Evolutionary conservation across 2,329 filamentous ascomycete genomes (phyloP).

Genomic region (Dactylonectria estremocensis): DNA sequence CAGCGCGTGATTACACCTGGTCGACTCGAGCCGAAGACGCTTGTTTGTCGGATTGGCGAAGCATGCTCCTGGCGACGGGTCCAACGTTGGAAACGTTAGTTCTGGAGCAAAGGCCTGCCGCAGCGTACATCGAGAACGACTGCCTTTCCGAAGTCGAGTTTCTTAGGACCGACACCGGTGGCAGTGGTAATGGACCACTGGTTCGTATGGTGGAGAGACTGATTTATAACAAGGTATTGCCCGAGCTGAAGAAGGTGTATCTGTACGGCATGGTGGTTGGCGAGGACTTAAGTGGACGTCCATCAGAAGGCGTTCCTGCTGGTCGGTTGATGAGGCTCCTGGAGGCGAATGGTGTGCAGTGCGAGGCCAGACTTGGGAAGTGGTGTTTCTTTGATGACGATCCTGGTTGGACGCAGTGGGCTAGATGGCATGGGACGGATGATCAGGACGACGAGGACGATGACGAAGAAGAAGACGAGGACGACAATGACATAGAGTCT

Average conservation of each 20-base stretch:
- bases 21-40: neutral
- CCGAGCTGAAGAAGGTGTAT: constrained; percentile 16
- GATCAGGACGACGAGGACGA: neutral
- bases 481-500: too few species aligned
- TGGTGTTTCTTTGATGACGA: constrained; percentile 34
- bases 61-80: neutral
- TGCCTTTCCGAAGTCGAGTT: neutral
- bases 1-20: neutral
- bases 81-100: neutral
- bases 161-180: neutral
- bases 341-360: neutral
- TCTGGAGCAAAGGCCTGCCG: neutral
- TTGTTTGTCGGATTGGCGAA: neutral
- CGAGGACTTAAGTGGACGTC: accelerated
- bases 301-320: accelerated
- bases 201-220: neutral
- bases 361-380: constrained; percentile 30
- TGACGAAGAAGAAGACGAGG: too few species aligned
- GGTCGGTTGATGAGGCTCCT: constrained; percentile 21
- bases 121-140: neutral
- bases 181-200: neutral
- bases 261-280: constrained; percentile 21
- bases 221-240: neutral
- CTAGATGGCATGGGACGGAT: neutral
- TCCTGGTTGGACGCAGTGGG: neutral